phyloP scores from a whole-genome alignment of 2,329 filamentous ascomycete genomes.

The Pyricularia sp. region DNA sequence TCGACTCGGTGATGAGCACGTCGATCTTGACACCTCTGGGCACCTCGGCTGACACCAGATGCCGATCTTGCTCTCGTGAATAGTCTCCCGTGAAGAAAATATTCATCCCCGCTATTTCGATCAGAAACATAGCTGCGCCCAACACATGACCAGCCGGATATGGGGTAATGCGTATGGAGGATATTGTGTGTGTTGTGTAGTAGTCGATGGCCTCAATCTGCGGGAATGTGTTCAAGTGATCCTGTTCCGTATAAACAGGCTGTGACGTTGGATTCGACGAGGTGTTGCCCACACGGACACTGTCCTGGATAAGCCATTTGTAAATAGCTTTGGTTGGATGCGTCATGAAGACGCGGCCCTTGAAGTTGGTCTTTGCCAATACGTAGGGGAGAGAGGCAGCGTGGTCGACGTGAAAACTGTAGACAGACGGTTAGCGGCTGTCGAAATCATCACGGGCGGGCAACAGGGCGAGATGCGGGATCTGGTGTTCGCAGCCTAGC shows the following conservation, averaged over 20 bases:
- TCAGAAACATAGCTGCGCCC: constrained; percentile 94
- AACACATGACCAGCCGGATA: constrained; percentile 97
- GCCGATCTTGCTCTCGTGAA: constrained; percentile 87
- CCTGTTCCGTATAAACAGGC: constrained; percentile 87
- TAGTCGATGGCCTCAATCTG: constrained; percentile 97
- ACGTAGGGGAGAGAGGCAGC: constrained; percentile 98
- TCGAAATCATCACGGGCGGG: background rate
- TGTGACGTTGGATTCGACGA: constrained; percentile 56
- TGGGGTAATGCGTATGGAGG: constrained; percentile 91
- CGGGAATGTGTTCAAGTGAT: constrained; percentile 87
- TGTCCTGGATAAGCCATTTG: constrained; percentile 98
- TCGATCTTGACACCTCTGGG: constrained; percentile 86
- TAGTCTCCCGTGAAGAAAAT: constrained; percentile 98
- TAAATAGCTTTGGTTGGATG: constrained; percentile 99
- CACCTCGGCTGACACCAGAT: constrained; percentile 88
- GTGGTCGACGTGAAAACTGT: constrained; percentile 95
- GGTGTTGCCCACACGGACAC: constrained; percentile 75
- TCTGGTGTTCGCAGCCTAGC: constrained; percentile 4
- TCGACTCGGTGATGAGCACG: constrained; percentile 94
- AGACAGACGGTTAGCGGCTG: constrained; percentile 8
- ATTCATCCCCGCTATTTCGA: constrained; percentile 93
- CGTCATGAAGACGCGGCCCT: constrained; percentile 96
- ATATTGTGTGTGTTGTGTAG: constrained; percentile 94
- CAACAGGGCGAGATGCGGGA: background rate
- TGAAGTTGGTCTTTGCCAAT: constrained; percentile 95